Evolutionary conservation across 768 basidiomycete species (phyloP).

Genomic region (Epithele typhae): DNA sequence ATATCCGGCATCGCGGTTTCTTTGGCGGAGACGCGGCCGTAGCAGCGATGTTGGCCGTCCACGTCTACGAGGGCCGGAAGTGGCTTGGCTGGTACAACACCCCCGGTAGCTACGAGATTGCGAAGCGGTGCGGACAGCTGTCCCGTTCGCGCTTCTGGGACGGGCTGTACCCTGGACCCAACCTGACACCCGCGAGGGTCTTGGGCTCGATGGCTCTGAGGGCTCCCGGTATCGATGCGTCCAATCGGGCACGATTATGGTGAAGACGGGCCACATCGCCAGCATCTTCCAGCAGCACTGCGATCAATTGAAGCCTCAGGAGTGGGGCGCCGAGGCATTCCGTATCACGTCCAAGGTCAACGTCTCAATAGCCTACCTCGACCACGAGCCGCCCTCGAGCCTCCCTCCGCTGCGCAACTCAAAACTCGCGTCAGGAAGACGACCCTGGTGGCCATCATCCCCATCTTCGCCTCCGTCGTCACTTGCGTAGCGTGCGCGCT

Average conservation of each 20-base stretch:
- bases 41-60: slow-evolving; percentile 11
- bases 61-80: slow-evolving; percentile 11
- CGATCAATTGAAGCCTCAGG: neutral
- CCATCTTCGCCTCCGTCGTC: slow-evolving; percentile 5
- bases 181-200: slow-evolving; percentile 12
- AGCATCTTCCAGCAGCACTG: slow-evolving; percentile 10
- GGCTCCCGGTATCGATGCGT: slow-evolving; percentile 10
- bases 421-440: neutral
- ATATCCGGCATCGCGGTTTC: slow-evolving; percentile 12
- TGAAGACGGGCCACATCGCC: slow-evolving; percentile 9
- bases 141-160: slow-evolving; percentile 14
- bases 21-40: slow-evolving; percentile 14
- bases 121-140: slow-evolving; percentile 13
- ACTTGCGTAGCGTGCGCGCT: slow-evolving; percentile 6
- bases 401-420: neutral
- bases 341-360: slow-evolving; percentile 1
- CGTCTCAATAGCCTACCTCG: slow-evolving; percentile 5
- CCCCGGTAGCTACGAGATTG: slow-evolving; percentile 14
- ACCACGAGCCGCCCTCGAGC: neutral
- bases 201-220: slow-evolving; percentile 9
- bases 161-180: slow-evolving; percentile 12
- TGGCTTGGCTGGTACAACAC: slow-evolving; percentile 15
- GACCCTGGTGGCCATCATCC: slow-evolving; percentile 5
- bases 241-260: slow-evolving; percentile 11
- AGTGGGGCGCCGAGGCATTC: neutral